Base-by-base conservation (phyloP, 176 grass and related monocot genomes). In the Saccharum officinarum region DNA sequence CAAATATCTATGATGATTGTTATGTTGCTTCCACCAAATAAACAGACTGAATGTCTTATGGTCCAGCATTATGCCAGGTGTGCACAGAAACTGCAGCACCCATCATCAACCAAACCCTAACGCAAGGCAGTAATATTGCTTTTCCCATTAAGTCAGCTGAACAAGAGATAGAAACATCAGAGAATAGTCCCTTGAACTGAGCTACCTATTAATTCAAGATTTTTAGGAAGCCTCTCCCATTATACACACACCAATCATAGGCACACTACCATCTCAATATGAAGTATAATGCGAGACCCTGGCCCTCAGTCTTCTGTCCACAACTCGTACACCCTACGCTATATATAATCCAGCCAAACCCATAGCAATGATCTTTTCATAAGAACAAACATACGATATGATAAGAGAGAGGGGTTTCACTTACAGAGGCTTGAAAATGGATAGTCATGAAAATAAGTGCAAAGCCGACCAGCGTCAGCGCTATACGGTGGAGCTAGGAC, bases 401-500 rank as follows among this genome's bases (percentile, higher is more conserved):
- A 84, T n/a, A 52, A 40, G 25, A 74, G 37, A 3, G 26, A 67
- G 20, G 46, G 31, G 42, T 82, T 72, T 78, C 20, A 88, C 93
- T 95, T 92, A 95, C 93, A 86, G 80, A 95, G 91, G 44, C 78
- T 90, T 46, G 90, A 86, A 79, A 86, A 92, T 26, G 90, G 93
- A 63, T 92, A 92, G 26, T 95, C 93, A 59, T 92, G 82, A 77
- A 75, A 95, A 78, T 95, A 95, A 73, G 90, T 92, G 84, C 93
- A 95, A 31, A 44, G 16, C 5, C 93, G 87, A 16, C 90, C 93
- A 86, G 33, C 79, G 57, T 83, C 76, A 69, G 90, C 82, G 6
- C 71, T 77, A 80, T 95, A 95, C 30, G 90, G 90, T 22, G 93
- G 93, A 31, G 93, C 85, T 67, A 95, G 88, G 47, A 95, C 90